phyloP scores from a whole-genome alignment of 139 green algal genomes.

The Tetradesmus obliquus region DNA sequence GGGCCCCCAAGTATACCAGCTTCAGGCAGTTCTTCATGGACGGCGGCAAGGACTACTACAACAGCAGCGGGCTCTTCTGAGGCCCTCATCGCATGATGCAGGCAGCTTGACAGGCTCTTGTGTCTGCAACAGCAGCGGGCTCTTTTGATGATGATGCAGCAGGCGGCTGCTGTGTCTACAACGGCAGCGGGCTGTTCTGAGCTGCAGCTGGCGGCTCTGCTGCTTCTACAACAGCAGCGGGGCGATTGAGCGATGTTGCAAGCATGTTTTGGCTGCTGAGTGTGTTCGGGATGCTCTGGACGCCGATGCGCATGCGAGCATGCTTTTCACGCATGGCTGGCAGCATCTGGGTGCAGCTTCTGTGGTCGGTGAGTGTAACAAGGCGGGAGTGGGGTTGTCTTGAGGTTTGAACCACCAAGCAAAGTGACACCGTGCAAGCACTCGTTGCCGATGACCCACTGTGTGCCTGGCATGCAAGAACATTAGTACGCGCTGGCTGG shows the following conservation, averaged over 20 bases:
- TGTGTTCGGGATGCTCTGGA: not conserved
- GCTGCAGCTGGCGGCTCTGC: not conserved
- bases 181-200: not conserved
- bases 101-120: not conserved
- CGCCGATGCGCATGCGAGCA: too few species aligned
- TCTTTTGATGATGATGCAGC: not conserved
- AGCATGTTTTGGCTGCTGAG: not conserved
- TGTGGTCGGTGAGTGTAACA: too few species aligned
- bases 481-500: too few species aligned
- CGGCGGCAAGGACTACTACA: slow-evolving; percentile 71
- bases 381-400: too few species aligned
- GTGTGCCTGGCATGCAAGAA: too few species aligned
- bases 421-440: not conserved
- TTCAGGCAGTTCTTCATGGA: slow-evolving; percentile 56
- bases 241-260: too few species aligned
- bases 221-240: not conserved
- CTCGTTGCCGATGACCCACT: too few species aligned
- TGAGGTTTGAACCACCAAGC: not conserved
- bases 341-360: not conserved
- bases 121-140: not conserved
- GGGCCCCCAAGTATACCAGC: slow-evolving; percentile 79
- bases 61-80: slow-evolving; percentile 53
- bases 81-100: not conserved
- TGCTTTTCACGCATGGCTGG: not conserved
- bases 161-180: not conserved